Evolutionary conservation across 768 basidiomycete species (phyloP).

Genomic region (Suillus hirtellus): DNA sequence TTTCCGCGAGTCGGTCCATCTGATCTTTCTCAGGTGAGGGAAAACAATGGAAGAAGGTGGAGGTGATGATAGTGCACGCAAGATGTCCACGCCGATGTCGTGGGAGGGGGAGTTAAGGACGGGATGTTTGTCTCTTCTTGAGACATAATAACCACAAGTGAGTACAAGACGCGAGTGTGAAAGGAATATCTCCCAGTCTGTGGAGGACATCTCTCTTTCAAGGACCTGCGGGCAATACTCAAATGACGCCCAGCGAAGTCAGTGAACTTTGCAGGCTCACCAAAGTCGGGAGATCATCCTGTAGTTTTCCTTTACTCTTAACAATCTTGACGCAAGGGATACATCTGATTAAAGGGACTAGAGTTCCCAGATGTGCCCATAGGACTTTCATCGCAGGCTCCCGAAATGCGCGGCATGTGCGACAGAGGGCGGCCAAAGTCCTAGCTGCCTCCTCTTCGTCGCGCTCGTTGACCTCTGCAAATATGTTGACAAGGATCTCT

Average conservation of each 20-base stretch:
- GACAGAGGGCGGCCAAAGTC: slow-evolving; percentile 10
- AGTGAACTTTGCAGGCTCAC: not conserved
- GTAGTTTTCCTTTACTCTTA: not conserved
- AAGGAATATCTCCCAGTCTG: slow-evolving; percentile 9
- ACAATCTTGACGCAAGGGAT: slow-evolving; percentile 2
- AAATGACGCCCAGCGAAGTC: not conserved
- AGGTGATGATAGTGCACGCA: slow-evolving; percentile 6
- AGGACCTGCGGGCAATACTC: not conserved
- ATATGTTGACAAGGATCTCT: slow-evolving; percentile 7
- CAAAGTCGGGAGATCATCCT: slow-evolving; percentile 5
- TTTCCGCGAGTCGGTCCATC: slow-evolving; percentile 7
- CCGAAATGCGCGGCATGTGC: slow-evolving; percentile 8
- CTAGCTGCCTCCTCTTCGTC: slow-evolving; percentile 6
- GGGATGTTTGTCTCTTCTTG: slow-evolving; percentile 9
- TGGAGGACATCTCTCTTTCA: not conserved
- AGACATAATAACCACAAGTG: slow-evolving; percentile 8
- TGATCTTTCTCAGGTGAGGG: slow-evolving; percentile 5
- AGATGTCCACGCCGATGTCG: slow-evolving; percentile 1
- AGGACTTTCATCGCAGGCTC: slow-evolving; percentile 11
- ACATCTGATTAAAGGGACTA: slow-evolving; percentile 7
- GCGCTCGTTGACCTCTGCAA: slow-evolving; percentile 8
- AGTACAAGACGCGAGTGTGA: slow-evolving; percentile 4
- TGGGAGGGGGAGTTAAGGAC: slow-evolving; percentile 8
- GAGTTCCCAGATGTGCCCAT: slow-evolving; percentile 7
- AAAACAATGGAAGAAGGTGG: slow-evolving; percentile 4